phyloP scores from a whole-genome alignment of 179 eudicot species.

The Heliamphora pulchella region DNA sequence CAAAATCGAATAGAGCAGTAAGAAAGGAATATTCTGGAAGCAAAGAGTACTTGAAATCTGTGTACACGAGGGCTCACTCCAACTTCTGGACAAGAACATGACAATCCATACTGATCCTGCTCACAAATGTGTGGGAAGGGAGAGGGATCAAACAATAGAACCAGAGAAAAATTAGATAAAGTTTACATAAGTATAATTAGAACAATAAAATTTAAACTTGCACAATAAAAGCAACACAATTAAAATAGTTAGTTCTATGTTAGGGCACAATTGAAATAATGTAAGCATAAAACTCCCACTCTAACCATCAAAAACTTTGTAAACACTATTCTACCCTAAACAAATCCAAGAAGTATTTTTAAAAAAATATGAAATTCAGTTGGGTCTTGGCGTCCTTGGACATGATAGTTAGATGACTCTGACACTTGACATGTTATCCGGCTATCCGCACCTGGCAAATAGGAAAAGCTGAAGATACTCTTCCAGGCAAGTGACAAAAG shows the following conservation, averaged over 20 bases:
- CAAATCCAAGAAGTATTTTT: no score
- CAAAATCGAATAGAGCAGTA: background rate
- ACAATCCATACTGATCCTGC: constrained; percentile 64
- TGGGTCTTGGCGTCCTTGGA: no score
- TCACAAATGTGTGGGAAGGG: constrained; percentile 1
- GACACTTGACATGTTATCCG: no score
- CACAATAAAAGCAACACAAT: background rate
- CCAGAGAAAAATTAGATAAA: constrained; percentile 7
- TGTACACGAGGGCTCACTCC: constrained; percentile 63
- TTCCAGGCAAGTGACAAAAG: no score
- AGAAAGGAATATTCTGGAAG: constrained; percentile 3
- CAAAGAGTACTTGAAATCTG: constrained; percentile 54
- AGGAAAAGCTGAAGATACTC: no score
- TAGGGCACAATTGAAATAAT: no score
- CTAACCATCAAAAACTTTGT: no score
- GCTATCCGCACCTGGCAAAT: no score
- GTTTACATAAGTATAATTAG: background rate
- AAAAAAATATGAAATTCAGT: no score
- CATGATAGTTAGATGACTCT: no score
- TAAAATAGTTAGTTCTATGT: background rate
- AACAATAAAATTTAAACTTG: background rate
- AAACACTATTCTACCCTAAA: background rate
- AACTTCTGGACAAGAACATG: constrained; percentile 38
- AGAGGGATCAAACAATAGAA: background rate
- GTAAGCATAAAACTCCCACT: no score